Evolutionary conservation across 805 yeast genomes (phyloP).

Genomic region (Yamadazyma insecticola): DNA sequence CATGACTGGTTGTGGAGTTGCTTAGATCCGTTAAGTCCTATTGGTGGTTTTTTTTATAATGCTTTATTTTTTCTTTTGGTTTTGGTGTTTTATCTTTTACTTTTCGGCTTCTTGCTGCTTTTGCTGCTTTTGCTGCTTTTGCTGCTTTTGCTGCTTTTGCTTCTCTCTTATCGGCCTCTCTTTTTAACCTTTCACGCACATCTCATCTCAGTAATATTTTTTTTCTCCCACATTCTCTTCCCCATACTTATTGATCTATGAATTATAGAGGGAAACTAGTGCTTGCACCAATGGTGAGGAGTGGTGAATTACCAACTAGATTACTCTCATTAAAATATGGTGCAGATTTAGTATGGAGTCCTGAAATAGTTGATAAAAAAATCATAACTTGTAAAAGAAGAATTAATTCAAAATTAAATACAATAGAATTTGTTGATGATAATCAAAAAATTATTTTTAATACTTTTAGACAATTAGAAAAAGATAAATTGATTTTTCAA

Average conservation of each 20-base stretch:
- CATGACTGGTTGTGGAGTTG: too few species aligned
- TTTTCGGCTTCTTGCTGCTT: too few species aligned
- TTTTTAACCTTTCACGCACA: background rate
- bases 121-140: too few species aligned
- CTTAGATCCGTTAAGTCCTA: too few species aligned
- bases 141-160: too few species aligned
- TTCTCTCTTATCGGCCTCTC: too few species aligned
- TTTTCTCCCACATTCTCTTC: background rate
- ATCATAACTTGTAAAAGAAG: constrained; percentile 64
- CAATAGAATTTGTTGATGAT: constrained; percentile 54
- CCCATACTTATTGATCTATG: constrained; percentile 1
- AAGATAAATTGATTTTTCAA: constrained; percentile 74
- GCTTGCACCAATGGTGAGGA: constrained; percentile 95
- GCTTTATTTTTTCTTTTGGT: too few species aligned
- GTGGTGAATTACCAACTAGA: constrained; percentile 91
- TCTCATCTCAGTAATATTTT: background rate
- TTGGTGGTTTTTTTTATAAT: too few species aligned
- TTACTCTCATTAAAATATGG: constrained; percentile 76
- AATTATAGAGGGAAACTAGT: constrained; percentile 74
- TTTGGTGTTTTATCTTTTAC: too few species aligned
- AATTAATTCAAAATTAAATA: constrained; percentile 50
- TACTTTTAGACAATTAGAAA: constrained; percentile 60
- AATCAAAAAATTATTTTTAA: constrained; percentile 59
- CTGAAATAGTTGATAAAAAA: constrained; percentile 89
- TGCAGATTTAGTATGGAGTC: constrained; percentile 92